Evolutionary conservation across 2,329 filamentous ascomycete genomes (phyloP).

Genomic region (Tolypocladium capitatum): DNA sequence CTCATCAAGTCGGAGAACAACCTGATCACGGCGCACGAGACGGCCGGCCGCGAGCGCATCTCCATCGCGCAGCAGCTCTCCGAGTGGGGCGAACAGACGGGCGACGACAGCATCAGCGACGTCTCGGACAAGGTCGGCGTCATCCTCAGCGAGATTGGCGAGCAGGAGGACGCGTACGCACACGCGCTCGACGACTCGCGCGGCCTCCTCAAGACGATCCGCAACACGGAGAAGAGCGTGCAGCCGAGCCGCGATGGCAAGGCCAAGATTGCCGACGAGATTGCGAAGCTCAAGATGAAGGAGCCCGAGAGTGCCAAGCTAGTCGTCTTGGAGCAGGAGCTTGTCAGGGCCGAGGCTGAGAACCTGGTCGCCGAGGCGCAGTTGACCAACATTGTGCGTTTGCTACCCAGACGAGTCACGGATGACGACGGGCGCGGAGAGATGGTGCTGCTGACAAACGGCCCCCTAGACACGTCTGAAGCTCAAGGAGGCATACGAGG

Average conservation of each 20-base stretch:
- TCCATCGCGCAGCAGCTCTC: conserved; percentile 82
- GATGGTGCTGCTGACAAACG: neutral
- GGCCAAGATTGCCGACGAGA: conserved; percentile 81
- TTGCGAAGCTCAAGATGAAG: conserved; percentile 80
- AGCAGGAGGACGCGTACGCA: conserved; percentile 83
- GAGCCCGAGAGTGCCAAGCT: conserved; percentile 76
- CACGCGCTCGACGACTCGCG: conserved; percentile 79
- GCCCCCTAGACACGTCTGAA: conserved; percentile 69
- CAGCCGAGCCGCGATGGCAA: conserved; percentile 84
- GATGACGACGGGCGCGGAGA: neutral
- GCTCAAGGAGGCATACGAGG: conserved; percentile 84
- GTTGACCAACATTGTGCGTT: conserved; percentile 76
- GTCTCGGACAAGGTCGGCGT: conserved; percentile 94
- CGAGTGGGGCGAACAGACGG: conserved; percentile 89
- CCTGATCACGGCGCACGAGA: conserved; percentile 71
- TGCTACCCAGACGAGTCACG: neutral
- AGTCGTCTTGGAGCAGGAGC: conserved; percentile 83
- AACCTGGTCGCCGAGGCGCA: conserved; percentile 93
- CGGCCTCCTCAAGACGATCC: conserved; percentile 72
- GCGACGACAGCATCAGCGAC: conserved; percentile 76
- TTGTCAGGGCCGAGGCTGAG: conserved; percentile 90
- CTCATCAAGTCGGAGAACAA: conserved; percentile 94
- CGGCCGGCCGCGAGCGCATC: conserved; percentile 70
- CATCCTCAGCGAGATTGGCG: conserved; percentile 79
- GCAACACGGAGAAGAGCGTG: conserved; percentile 90